Base-by-base conservation (phyloP, 2,329 filamentous ascomycete genomes). In the Tolypocladium amazonense region DNA sequence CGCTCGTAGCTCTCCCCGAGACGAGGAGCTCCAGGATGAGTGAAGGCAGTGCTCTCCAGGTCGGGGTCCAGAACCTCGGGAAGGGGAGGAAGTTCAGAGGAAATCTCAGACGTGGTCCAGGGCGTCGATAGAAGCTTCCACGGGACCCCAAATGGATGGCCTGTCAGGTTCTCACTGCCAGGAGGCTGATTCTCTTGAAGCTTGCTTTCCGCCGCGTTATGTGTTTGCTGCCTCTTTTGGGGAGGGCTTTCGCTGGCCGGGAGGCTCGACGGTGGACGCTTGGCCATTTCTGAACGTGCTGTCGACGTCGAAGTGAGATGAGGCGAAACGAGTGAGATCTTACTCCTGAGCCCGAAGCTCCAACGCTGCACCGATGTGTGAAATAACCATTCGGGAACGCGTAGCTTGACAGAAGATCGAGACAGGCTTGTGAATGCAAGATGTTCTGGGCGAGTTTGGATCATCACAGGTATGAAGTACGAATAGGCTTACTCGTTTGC, bases 1-100 rank as follows among this genome's bases (percentile, higher is more conserved):
- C 85, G 83, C 68, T 97, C 92, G 72, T 97, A 97, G 67, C 72
- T 73, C 33, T 68, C 65, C 1, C 60, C 62, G 4, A 59, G 35
- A 4, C 67, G 67, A 33, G 39, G 50, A 58, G 77, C 69, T 1
- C 83, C 85, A 1, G 80, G 75, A 66, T 93, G 90, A 1, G 82
- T 90, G 67, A 92, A 88, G 14, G 85, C 83, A 20, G 85, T 81
- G 33, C 74, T 75, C 65, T 87, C 83, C 23, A 92, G 77, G 27
- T 76, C 72, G 0, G 79, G 74, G 63, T 91, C 81, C 7, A 78
- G 67, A 57, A 91, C 82, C 12, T 75, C 69, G 3, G 89, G 89
- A 1, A 91, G 73, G 1, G 81, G 77, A 3, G 87, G 87, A 1
- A 83, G 68, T 1, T 72, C 62, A 20, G 67, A 64, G 4, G 78